phyloP scores from a whole-genome alignment of 2,329 filamentous ascomycete species.

The Rhexocercosporidium sp. region DNA sequence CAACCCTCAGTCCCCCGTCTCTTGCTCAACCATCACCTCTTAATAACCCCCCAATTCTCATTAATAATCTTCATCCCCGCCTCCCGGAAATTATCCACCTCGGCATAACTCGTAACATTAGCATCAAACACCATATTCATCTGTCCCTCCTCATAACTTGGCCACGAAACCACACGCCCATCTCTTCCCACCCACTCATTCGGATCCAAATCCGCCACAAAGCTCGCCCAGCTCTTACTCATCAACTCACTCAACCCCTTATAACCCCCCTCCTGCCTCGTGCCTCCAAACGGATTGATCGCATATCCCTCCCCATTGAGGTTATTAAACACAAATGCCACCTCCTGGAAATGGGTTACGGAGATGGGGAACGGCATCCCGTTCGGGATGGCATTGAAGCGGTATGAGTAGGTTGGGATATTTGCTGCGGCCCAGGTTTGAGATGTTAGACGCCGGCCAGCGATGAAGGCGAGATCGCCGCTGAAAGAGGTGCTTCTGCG shows the following conservation, averaged over 20 bases:
- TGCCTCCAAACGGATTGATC: conserved; percentile 43
- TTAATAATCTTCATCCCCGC: conserved; percentile 44
- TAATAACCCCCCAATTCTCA: conserved; percentile 17
- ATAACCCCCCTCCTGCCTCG: conserved; percentile 16
- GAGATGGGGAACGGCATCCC: conserved; percentile 35
- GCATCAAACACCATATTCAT: conserved; percentile 54
- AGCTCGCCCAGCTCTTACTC: conserved; percentile 28
- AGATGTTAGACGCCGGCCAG: conserved; percentile 19
- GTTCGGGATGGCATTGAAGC: conserved; percentile 49
- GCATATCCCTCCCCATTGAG: conserved; percentile 51
- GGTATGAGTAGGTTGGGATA: conserved; percentile 46
- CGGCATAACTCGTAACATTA: conserved; percentile 51
- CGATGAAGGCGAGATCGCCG: conserved; percentile 23
- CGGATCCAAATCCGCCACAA: conserved; percentile 28
- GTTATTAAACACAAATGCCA: conserved; percentile 60
- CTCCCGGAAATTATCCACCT: conserved; percentile 51
- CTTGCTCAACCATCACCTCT: neutral
- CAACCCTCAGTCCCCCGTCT: neutral
- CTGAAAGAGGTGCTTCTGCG: conserved; percentile 19
- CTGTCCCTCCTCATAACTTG: conserved; percentile 45
- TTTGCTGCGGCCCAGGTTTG: conserved; percentile 22
- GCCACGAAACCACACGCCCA: conserved; percentile 45
- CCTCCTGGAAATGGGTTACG: conserved; percentile 51
- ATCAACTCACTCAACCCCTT: conserved; percentile 20
- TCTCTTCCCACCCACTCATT: conserved; percentile 28